Conservation (phyloP, 2,329 filamentous ascomycete genomes). For the Emergomyces africanus region DNA sequence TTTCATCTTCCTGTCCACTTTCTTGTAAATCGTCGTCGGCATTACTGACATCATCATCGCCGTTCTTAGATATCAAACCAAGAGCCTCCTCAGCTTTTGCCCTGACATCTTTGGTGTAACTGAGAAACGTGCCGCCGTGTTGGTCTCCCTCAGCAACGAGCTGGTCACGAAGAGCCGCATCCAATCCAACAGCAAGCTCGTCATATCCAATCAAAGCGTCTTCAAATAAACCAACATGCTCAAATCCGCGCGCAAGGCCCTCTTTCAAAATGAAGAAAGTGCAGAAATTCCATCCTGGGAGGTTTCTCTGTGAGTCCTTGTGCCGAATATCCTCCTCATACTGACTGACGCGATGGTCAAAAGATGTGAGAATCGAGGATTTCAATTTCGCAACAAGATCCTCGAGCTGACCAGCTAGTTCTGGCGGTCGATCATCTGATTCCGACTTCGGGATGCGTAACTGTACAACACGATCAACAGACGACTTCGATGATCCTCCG, state of each 20-base stretch:
- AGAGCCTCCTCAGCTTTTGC: conserved; percentile 43
- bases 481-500: conserved; percentile 61
- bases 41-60: conserved; percentile 8
- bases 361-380: conserved; percentile 71
- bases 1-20: conserved; percentile 20
- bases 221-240: conserved; percentile 90
- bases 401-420: conserved; percentile 68
- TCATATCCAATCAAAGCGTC: conserved; percentile 93
- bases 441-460: conserved; percentile 54
- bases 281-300: conserved; percentile 98
- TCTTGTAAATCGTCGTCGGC: conserved; percentile 11
- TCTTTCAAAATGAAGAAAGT: conserved; percentile 98
- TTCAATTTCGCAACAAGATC: conserved; percentile 82
- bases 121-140: conserved; percentile 59
- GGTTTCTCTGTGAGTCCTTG: conserved; percentile 69
- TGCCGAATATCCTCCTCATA: conserved; percentile 97
- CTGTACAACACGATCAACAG: conserved; percentile 69
- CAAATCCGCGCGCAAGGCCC: conserved; percentile 82
- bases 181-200: conserved; percentile 77
- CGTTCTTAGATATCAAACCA: conserved; percentile 19
- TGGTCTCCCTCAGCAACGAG: conserved; percentile 46
- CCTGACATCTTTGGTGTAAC: conserved; percentile 61
- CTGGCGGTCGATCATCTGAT: conserved; percentile 57
- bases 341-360: conserved; percentile 78
- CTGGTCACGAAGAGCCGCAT: conserved; percentile 68